phyloP scores from a whole-genome alignment of 805 yeast species.

The Cyberlindnera veronae region DNA sequence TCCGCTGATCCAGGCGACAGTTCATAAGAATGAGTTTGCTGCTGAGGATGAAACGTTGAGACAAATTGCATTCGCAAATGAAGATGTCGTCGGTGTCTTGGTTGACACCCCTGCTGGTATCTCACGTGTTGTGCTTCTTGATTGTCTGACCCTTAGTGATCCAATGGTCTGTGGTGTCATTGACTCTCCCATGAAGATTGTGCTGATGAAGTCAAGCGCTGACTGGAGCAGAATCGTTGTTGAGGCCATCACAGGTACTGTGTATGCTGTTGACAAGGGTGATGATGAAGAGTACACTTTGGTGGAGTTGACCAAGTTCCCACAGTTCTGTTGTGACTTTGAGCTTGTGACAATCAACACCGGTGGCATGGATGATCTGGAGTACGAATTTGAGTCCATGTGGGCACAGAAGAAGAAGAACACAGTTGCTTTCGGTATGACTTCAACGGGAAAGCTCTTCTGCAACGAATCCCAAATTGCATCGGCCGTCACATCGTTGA shows the following conservation, averaged over 20 bases:
- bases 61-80: conserved; percentile 58
- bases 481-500: conserved; percentile 77
- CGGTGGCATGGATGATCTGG: conserved; percentile 7
- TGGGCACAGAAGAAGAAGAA: conserved; percentile 28
- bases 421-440: conserved; percentile 62
- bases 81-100: conserved; percentile 53
- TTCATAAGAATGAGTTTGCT: conserved; percentile 33
- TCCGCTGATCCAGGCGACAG: conserved; percentile 34
- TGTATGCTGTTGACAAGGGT: conserved; percentile 36
- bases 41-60: conserved; percentile 46
- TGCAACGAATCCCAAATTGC: conserved; percentile 58
- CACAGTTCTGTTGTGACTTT: conserved; percentile 64
- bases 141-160: conserved; percentile 38
- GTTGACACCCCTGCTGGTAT: conserved; percentile 45
- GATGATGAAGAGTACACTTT: conserved; percentile 30
- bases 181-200: conserved; percentile 47
- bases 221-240: conserved; percentile 50
- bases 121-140: conserved; percentile 51
- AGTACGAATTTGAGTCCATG: conserved; percentile 23
- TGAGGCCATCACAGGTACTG: conserved; percentile 62
- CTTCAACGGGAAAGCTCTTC: conserved; percentile 71
- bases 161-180: conserved; percentile 41
- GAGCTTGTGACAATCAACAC: conserved; percentile 39
- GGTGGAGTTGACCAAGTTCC: conserved; percentile 48
- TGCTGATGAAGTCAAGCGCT: conserved; percentile 51